A percentile compares a stretch with the other conserved stretches of the same genome.
phyloP scores from a whole-genome alignment of 2,329 filamentous ascomycete genomes.

The Colletotrichum sp. region DNA sequence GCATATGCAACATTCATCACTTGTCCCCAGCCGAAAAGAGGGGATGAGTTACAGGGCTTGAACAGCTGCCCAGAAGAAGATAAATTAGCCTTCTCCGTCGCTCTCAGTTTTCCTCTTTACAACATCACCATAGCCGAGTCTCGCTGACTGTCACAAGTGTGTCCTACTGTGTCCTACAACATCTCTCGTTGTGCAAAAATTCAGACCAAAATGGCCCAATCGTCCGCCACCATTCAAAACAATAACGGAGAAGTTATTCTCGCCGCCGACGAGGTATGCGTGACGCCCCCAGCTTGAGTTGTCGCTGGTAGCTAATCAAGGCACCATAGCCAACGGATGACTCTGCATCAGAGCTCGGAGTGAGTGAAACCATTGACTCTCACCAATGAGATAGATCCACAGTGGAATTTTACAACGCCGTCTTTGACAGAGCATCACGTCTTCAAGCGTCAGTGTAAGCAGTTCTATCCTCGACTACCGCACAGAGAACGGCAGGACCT shows the following conservation, averaged over 20 bases:
- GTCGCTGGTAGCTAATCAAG: fast-evolving
- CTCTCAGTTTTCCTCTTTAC: background rate
- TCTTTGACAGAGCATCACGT: background rate
- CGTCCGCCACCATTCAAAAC: background rate
- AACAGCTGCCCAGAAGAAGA: fast-evolving
- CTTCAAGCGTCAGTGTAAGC: background rate
- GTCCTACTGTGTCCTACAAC: fast-evolving
- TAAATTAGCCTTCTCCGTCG: fast-evolving
- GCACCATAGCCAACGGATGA: background rate
- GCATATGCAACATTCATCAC: background rate
- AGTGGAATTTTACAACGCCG: background rate
- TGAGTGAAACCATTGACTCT: background rate
- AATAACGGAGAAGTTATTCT: background rate
- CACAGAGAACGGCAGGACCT: slow-evolving; percentile 40
- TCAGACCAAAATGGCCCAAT: background rate
- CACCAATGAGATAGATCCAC: background rate
- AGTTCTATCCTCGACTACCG: slow-evolving; percentile 33
- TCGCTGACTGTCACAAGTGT: fast-evolving
- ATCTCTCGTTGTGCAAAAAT: background rate
- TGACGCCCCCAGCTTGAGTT: background rate
- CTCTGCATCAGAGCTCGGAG: background rate
- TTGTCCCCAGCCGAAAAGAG: background rate
- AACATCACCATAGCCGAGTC: fast-evolving
- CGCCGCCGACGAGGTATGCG: background rate
- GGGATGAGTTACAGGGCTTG: background rate